Conservation (phyloP, 441 rosid species). For the Manihot esculenta region DNA sequence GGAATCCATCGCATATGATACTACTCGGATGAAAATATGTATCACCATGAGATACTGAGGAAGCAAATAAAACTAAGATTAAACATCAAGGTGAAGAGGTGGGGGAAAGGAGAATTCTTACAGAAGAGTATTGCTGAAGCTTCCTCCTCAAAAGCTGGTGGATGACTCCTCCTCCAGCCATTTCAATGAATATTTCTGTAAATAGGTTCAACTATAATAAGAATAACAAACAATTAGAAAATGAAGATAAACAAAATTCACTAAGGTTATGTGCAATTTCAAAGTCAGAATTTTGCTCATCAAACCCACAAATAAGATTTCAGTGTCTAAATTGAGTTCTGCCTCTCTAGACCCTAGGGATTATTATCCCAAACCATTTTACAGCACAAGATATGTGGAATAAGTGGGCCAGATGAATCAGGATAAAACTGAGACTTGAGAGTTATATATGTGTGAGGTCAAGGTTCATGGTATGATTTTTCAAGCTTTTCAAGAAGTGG, state of each 20-base stretch:
- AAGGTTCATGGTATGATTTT: background rate
- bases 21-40: background rate
- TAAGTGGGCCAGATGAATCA: background rate
- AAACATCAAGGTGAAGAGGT: background rate
- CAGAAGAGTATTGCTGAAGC: conserved; percentile 63
- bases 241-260: background rate
- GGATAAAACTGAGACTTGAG: background rate
- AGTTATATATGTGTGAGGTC: background rate
- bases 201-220: too few relatives aligned
- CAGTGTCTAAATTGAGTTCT: background rate
- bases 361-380: background rate
- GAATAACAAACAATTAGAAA: background rate
- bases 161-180: conserved; percentile 94
- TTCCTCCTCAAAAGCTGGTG: conserved; percentile 88
- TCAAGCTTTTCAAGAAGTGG: background rate
- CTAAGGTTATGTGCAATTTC: background rate
- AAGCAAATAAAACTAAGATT: background rate
- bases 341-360: background rate
- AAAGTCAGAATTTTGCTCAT: background rate
- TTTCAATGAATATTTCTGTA: conserved; percentile 39
- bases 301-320: background rate
- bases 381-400: background rate
- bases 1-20: background rate
- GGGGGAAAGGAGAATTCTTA: conserved; percentile 29
- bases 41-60: background rate